These are phyloP conservation scores for Aschersonia sp. DNA, from an alignment of 2,329 filamentous ascomycete genomes.

Conservation along the genomic window DNA sequence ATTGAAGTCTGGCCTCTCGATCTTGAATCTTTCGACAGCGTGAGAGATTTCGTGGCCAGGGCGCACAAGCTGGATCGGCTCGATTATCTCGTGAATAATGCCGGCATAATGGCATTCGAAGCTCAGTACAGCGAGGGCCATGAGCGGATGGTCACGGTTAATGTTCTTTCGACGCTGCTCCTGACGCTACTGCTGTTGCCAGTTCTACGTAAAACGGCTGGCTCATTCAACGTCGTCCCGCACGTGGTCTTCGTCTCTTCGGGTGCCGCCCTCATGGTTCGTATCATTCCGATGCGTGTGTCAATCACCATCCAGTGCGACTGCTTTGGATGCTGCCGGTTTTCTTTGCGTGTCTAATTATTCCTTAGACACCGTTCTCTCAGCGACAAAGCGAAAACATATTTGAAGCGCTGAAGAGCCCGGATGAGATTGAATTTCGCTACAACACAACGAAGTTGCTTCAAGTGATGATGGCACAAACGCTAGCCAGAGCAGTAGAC, in stretches of 20 bases:
- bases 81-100: slow-evolving; percentile 28
- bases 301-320: too few species aligned
- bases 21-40: slow-evolving; percentile 21
- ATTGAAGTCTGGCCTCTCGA: slow-evolving; percentile 31
- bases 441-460: slow-evolving; percentile 18
- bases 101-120: slow-evolving; percentile 10
- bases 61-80: slow-evolving; percentile 19
- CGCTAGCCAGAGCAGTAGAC: slow-evolving; percentile 19
- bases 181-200: slow-evolving; percentile 29
- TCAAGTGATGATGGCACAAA: slow-evolving; percentile 13
- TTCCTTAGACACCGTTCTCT: slow-evolving; percentile 16
- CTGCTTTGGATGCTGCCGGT: too few species aligned
- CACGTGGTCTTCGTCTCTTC: slow-evolving; percentile 24
- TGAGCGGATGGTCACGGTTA: slow-evolving; percentile 28
- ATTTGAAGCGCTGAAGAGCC: slow-evolving; percentile 17
- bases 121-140: slow-evolving; percentile 19
- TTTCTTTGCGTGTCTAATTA: neutral
- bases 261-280: slow-evolving; percentile 12
- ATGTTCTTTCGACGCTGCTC: slow-evolving; percentile 31
- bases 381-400: slow-evolving; percentile 15
- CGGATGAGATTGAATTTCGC: slow-evolving; percentile 8
- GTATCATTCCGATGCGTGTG: neutral
- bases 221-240: slow-evolving; percentile 16
- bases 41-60: slow-evolving; percentile 20
- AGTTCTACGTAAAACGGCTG: slow-evolving; percentile 20